Evolutionary conservation across 176 grass and related monocot genomes (phyloP), one percentile per base, ranked within the genome.

Genomic region (Elymus sibiricus): DNA sequence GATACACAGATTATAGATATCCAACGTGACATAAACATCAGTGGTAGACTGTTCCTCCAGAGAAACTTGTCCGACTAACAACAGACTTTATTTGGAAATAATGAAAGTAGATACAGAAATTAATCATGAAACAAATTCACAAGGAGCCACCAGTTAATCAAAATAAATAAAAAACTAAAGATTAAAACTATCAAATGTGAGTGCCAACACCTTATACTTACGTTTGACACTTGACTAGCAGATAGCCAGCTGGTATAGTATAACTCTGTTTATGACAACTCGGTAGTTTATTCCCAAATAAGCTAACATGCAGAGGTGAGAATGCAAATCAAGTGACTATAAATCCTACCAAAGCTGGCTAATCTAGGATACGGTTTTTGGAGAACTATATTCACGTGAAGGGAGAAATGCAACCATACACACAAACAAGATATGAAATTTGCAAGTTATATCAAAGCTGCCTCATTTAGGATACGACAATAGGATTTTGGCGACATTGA

Each of bases 241-340:
- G 34, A 58, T 38, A 68, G 29, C 28, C 29, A 85, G 25, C 43
- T 70, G 35, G 37, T 28, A 35, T 19, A 61, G 21, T 21, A 34
- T 35, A 87, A 63, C 40, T 9, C 31, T 64, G 68, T 65, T 51
- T 71, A 76, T 82, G 40, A 66, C 24, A 85, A 39, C 64, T 82
- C 6, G 47, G 24, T 2, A 27, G 37, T 87, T 87, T 65, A 16
- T 82, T 66, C 69, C 27, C 61, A 29, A 65, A 73, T 73, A n/a
- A 15, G 61, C 25, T 80, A 46, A 44, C 37, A 61, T 31, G 37
- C 21, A 73, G 43, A n/a, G 26, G 53, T 40, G 25, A 38, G 27
- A 80, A 83, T 62, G 53, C 9, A 61, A 73, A 74, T 34, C 38
- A 63, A 62, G 55, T 38, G 55, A 13, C 62, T 43, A 47, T 17